These are phyloP conservation scores for Bruguiera parviflora DNA, from an alignment of 345 rosid species.

Conservation along the genomic window DNA sequence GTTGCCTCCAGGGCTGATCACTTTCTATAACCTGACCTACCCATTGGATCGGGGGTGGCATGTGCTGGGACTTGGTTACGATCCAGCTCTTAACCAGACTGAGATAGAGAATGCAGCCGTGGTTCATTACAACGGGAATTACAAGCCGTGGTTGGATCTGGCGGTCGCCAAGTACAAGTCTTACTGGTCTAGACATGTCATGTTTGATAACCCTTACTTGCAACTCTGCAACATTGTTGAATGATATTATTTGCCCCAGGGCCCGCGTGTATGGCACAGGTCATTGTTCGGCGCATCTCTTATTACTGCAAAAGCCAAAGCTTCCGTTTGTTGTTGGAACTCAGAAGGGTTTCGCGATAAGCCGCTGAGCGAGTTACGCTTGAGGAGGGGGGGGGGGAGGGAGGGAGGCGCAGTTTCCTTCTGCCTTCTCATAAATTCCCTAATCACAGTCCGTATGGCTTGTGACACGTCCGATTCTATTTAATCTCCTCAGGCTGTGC, in stretches of 20 bases:
- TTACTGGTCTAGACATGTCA: constrained; percentile 82
- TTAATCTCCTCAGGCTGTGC: too few species aligned
- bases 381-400: too few species aligned
- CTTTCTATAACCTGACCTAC: constrained; percentile 83
- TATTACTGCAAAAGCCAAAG: too few species aligned
- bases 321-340: too few species aligned
- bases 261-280: too few species aligned
- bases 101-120: constrained; percentile 86
- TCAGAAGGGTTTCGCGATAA: too few species aligned
- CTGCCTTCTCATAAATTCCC: too few species aligned
- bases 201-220: constrained; percentile 68
- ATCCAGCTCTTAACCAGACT: constrained; percentile 92
- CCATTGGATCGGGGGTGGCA: constrained; percentile 89
- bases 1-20: constrained; percentile 91
- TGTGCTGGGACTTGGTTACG: constrained; percentile 92
- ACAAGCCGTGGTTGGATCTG: constrained; percentile 96
- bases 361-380: too few species aligned
- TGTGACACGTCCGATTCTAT: too few species aligned
- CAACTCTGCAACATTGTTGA: constrained; percentile 57
- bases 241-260: constrained; percentile 7
- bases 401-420: too few species aligned
- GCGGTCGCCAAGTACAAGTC: constrained; percentile 79
- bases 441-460: too few species aligned
- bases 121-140: constrained; percentile 93
- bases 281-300: too few species aligned